Percentiles rank a stretch among this genome's conserved stretches.
These are phyloP conservation scores for Oryza punctata DNA, from an alignment of 176 grass and related monocot species.

Conservation along the genomic window DNA sequence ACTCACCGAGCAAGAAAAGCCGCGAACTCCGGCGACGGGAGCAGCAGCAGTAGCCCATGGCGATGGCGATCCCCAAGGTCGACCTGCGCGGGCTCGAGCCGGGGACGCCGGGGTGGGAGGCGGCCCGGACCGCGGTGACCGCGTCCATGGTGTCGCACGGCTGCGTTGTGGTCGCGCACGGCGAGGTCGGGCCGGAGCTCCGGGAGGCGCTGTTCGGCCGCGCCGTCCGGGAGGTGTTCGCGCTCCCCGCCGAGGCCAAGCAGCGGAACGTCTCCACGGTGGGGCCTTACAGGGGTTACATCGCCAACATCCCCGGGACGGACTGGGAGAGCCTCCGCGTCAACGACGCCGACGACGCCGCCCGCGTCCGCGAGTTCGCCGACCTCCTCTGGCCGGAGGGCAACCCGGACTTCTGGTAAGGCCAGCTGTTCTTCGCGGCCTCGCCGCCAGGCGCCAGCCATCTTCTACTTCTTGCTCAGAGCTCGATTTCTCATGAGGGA, in stretches of 20 bases:
- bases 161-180: conserved; percentile 43
- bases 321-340: conserved; percentile 42
- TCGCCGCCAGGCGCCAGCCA: too few relatives aligned
- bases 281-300: conserved; percentile 21
- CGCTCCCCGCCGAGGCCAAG: conserved; percentile 39
- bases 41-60: too few relatives aligned
- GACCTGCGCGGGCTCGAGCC: neutral
- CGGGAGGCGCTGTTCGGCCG: conserved; percentile 35
- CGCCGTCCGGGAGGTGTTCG: conserved; percentile 42
- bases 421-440: neutral
- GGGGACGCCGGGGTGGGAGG: conserved; percentile 29
- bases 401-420: conserved; percentile 50
- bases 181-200: conserved; percentile 20
- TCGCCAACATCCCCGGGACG: conserved; percentile 29
- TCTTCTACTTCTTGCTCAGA: neutral
- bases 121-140: conserved; percentile 20
- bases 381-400: conserved; percentile 39
- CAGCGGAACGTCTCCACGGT: neutral
- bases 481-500: neutral
- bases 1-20: neutral
- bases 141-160: conserved; percentile 39
- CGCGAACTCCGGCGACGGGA: too few relatives aligned
- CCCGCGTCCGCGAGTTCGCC: conserved; percentile 25
- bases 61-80: neutral
- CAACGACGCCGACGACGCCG: neutral